A percentile compares a stretch with the other conserved stretches of the same genome.
Conservation (phyloP, 176 grass and related monocot species). For the Oryza nivara region DNA sequence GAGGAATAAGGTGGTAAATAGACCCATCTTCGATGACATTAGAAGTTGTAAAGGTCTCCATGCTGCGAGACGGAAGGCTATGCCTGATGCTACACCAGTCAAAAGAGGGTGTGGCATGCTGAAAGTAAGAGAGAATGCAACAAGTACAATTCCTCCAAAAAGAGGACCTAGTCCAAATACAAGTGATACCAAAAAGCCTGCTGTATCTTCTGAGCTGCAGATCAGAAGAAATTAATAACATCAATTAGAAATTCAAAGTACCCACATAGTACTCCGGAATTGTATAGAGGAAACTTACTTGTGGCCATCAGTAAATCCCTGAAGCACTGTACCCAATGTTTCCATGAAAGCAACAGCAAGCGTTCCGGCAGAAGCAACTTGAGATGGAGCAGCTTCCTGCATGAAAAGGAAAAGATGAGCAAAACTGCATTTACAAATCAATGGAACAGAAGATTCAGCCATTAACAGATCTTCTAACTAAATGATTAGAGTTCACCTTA, state of each 20-base stretch:
- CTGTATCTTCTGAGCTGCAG: conserved; percentile 72
- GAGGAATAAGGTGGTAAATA: conserved; percentile 63
- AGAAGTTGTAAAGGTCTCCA: conserved; percentile 94
- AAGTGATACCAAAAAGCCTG: conserved; percentile 88
- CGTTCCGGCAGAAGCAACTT: conserved; percentile 95
- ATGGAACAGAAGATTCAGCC: conserved; percentile 6
- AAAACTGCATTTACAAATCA: conserved; percentile 28
- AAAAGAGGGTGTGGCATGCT: conserved; percentile 83
- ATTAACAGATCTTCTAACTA: conserved; percentile 13
- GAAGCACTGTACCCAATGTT: conserved; percentile 82
- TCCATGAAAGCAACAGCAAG: conserved; percentile 98
- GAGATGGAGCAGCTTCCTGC: conserved; percentile 90
- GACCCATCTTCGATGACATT: conserved; percentile 72
- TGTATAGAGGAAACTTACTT: conserved; percentile 50
- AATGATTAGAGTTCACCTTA: conserved; percentile 61
- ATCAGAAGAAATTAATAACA: conserved; percentile 40
- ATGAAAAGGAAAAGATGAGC: conserved; percentile 35
- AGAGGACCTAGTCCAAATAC: conserved; percentile 95
- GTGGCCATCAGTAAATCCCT: conserved; percentile 64
- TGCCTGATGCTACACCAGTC: conserved; percentile 86
- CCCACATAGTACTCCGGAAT: not conserved
- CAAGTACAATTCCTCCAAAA: conserved; percentile 83
- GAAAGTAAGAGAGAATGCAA: conserved; percentile 75
- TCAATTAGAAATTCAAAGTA: not conserved
- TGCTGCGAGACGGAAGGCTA: conserved; percentile 84